Evolutionary conservation across 2,329 filamentous ascomycete species (phyloP).

Genomic region (Ceratocystis cubensis): DNA sequence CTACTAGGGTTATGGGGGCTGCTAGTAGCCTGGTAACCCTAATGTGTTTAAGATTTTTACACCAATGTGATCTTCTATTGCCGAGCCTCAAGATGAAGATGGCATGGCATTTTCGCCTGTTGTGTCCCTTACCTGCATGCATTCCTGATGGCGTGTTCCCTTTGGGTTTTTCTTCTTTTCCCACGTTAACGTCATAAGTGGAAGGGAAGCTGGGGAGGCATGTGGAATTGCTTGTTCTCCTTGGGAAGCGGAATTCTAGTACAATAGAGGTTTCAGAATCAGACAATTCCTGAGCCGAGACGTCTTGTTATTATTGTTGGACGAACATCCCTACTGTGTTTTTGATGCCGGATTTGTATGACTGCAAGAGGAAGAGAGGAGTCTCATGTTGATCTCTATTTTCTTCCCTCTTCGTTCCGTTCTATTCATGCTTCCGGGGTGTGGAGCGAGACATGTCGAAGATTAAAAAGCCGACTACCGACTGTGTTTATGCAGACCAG

Average conservation of each 20-base stretch:
- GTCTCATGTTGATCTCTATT: no score
- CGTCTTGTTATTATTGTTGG: background rate
- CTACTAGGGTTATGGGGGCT: background rate
- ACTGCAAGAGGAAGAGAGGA: background rate
- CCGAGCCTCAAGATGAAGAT: background rate
- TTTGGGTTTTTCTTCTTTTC: background rate
- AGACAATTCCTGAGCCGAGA: background rate
- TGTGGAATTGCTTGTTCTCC: background rate
- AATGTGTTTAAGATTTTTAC: no score
- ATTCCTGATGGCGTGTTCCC: background rate
- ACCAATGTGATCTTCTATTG: no score
- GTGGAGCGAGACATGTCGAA: background rate
- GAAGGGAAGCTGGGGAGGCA: background rate
- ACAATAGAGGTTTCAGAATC: background rate
- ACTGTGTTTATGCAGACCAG: background rate
- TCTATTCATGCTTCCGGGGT: no score
- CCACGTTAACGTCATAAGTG: background rate
- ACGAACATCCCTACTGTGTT: background rate
- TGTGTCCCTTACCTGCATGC: no score
- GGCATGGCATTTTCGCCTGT: no score
- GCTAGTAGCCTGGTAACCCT: fast-evolving
- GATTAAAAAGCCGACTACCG: background rate
- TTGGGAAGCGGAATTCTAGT: background rate
- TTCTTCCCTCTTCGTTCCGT: no score
- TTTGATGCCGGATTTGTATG: background rate